phyloP scores from a whole-genome alignment of 306 rosid genomes.

The Corylus americana region DNA sequence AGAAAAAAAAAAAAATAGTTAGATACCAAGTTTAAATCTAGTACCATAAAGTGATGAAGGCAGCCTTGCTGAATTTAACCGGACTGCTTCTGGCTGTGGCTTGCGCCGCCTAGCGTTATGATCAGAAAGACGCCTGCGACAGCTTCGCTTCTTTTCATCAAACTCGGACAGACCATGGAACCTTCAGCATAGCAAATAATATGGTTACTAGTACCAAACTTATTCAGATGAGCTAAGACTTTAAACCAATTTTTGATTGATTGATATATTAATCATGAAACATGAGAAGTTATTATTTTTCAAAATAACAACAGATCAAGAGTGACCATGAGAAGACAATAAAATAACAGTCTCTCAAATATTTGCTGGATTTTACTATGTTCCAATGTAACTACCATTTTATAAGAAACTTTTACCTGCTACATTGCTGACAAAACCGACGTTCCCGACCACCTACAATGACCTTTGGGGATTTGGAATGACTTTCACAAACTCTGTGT shows the following conservation, averaged over 20 bases:
- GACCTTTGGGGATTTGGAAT: slow-evolving; percentile 85
- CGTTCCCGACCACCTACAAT: slow-evolving; percentile 64
- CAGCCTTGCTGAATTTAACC: slow-evolving; percentile 49
- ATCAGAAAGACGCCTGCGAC: slow-evolving; percentile 90
- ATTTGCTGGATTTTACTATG: slow-evolving; percentile 4
- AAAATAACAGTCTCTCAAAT: slow-evolving; percentile 2
- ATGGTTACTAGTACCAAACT: slow-evolving; percentile 23
- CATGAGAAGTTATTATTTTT: slow-evolving; percentile 3
- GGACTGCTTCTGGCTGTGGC: slow-evolving; percentile 58
- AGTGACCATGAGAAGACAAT: background rate
- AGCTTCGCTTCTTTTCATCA: slow-evolving; percentile 91
- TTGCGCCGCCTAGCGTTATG: slow-evolving; percentile 99
- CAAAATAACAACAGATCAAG: background rate
- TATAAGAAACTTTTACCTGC: slow-evolving; percentile 61
- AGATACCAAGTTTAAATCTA: background rate
- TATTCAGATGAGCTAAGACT: slow-evolving; percentile 16
- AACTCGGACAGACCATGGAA: slow-evolving; percentile 84
- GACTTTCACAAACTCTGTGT: slow-evolving; percentile 78
- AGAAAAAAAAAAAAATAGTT: background rate
- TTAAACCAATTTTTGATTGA: slow-evolving; percentile 21
- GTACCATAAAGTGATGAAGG: slow-evolving; percentile 64
- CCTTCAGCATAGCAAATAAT: slow-evolving; percentile 51
- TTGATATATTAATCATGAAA: background rate
- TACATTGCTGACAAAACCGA: slow-evolving; percentile 97
- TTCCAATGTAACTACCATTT: slow-evolving; percentile 11